Conservation (phyloP, 768 basidiomycete species). For the Pholiota conissans region DNA sequence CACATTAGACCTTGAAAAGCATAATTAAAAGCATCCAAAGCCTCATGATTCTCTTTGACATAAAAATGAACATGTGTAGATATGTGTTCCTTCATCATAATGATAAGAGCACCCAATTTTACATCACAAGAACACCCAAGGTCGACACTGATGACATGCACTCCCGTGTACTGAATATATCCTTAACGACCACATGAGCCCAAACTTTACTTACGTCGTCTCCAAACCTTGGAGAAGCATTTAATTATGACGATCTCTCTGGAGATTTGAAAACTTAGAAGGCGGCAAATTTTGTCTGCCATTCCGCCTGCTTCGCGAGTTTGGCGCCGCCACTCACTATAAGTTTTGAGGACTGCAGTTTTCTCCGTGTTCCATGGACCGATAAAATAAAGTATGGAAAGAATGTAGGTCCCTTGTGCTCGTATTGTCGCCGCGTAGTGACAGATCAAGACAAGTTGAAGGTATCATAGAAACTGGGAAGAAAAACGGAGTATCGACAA, state of each 20-base stretch:
- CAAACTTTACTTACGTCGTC: background rate
- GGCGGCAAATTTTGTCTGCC: background rate
- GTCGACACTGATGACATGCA: too few relatives aligned
- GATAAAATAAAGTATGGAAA: background rate
- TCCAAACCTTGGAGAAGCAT: background rate
- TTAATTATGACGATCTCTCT: background rate
- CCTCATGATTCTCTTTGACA: conserved; percentile 1
- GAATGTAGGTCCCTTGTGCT: background rate
- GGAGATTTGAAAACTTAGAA: background rate
- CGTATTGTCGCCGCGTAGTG: background rate
- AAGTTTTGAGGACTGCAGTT: background rate
- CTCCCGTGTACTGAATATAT: background rate
- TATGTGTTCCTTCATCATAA: conserved; percentile 5
- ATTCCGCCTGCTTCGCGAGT: background rate
- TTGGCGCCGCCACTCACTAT: background rate
- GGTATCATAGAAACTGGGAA: conserved; percentile 1
- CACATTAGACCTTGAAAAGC: conserved; percentile 9
- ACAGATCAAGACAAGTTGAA: conserved; percentile 1
- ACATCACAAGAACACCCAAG: too few relatives aligned
- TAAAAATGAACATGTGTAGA: background rate
- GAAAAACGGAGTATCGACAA: background rate
- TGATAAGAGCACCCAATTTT: conserved; percentile 4
- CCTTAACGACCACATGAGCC: conserved; percentile 6
- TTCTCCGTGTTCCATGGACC: background rate
- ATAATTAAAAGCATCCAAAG: conserved; percentile 4